Evolutionary conservation across 805 yeast genomes (phyloP).

Genomic region (Kurtzmaniella cleridarum): DNA sequence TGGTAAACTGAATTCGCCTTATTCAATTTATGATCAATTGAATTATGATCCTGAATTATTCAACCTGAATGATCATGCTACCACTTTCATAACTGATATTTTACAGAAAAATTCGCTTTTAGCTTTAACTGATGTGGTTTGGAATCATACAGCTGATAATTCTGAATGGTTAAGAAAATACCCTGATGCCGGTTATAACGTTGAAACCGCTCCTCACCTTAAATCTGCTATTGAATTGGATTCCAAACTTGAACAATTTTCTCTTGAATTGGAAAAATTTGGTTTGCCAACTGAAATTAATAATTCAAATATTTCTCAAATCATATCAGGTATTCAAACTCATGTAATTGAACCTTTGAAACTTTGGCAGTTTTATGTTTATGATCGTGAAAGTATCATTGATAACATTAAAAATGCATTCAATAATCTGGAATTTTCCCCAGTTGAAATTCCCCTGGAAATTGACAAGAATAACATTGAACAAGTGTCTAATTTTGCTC

Average conservation of each 20-base stretch:
- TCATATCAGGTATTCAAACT: slow-evolving; percentile 57
- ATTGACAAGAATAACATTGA: slow-evolving; percentile 34
- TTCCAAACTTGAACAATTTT: slow-evolving; percentile 57
- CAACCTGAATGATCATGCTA: slow-evolving; percentile 48
- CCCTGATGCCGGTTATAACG: slow-evolving; percentile 88
- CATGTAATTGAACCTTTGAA: slow-evolving; percentile 63
- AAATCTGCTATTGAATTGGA: slow-evolving; percentile 82
- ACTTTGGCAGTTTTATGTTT: slow-evolving; percentile 86
- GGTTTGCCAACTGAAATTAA: slow-evolving; percentile 59
- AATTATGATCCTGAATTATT: slow-evolving; percentile 66
- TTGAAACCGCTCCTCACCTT: slow-evolving; percentile 85
- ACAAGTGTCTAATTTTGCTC: slow-evolving; percentile 45
- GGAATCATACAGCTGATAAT: slow-evolving; percentile 92
- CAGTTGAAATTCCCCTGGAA: slow-evolving; percentile 40
- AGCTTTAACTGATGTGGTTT: slow-evolving; percentile 85
- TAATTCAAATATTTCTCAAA: slow-evolving; percentile 48
- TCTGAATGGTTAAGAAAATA: slow-evolving; percentile 79
- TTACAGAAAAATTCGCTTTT: slow-evolving; percentile 56
- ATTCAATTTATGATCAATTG: slow-evolving; percentile 84
- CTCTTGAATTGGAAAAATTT: slow-evolving; percentile 47
- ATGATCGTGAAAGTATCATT: slow-evolving; percentile 47
- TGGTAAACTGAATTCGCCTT: slow-evolving; percentile 90
- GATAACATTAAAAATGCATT: slow-evolving; percentile 33
- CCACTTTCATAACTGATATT: slow-evolving; percentile 41
- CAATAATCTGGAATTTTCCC: slow-evolving; percentile 17